These are phyloP conservation scores for Petunia secreta DNA, from an alignment of 257 asterid genomes.

Conservation along the genomic window DNA sequence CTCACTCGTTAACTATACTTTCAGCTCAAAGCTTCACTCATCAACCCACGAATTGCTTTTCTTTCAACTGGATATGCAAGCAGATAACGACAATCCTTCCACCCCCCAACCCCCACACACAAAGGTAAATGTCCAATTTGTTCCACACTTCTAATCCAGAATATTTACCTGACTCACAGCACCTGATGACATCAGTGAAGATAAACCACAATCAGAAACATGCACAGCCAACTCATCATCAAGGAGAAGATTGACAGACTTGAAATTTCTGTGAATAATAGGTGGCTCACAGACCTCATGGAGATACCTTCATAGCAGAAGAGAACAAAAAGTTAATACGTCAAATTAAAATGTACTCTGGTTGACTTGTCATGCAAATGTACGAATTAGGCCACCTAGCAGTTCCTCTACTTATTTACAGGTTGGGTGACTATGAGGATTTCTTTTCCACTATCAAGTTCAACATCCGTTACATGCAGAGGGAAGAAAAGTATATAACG, in stretches of 20 bases:
- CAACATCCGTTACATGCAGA: background rate
- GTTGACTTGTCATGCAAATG: background rate
- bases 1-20: background rate
- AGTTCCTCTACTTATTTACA: background rate
- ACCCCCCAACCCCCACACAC: background rate
- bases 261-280: constrained; percentile 90
- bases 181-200: constrained; percentile 79
- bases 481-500: background rate
- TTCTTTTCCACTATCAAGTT: background rate
- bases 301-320: constrained; percentile 67
- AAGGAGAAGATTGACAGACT: constrained; percentile 87
- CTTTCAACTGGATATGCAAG: constrained; percentile 12
- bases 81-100: background rate
- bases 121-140: background rate
- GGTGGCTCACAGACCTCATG: constrained; percentile 97
- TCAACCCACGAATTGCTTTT: background rate
- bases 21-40: background rate
- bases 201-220: constrained; percentile 95
- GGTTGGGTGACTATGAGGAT: background rate
- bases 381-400: background rate
- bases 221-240: constrained; percentile 85
- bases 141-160: constrained; percentile 18
- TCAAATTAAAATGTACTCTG: constrained; percentile 1
- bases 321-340: constrained; percentile 17
- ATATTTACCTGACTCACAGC: constrained; percentile 84